Base-by-base conservation (phyloP, 148 eudicot genomes). In the Simmondsia chinensis region DNA sequence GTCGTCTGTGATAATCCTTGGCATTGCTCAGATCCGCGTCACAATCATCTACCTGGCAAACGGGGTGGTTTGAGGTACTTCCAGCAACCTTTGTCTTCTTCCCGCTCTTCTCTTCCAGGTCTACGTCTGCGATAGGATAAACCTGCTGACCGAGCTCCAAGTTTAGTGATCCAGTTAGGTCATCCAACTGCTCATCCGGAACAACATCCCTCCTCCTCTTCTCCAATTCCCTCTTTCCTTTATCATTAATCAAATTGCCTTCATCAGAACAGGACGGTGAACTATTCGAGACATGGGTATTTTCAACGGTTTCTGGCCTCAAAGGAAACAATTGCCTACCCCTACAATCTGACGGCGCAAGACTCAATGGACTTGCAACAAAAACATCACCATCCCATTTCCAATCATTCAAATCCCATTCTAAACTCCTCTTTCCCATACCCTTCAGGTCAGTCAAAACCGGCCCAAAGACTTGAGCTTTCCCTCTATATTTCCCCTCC, bases 331-430 rank as follows among this genome's bases (percentile, higher is more conserved):
- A 58, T 57, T 80, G 94, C 62, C 62, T 70, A 58, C 68, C 61
- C 43, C 69, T 61, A 51, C 81, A 76, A 68, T 79, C 82, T 1
- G 69, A 66, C 10, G 80, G 56, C 2, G 38, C 39, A 4, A 77
- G 30, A 62, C 69, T 75, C 30, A 74, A 56, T 0, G 81, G 80
- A 42, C 62, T 60, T 14, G 93, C 97, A 10, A 60, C 53, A 42
- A 78, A 74, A 47, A 64, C 55, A 78, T 81, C 74, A 20, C 93
- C 76, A 68, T 89, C 95, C 97, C 97, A 89, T 60, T 61, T 81
- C 95, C 97, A 89, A 47, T 89, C 82, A 67, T 81, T 84, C 57
- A 84, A 79, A 67, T 84, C 93, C 97, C 97, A 89, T 54, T 89
- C 97, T 35, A 74, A 48, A 38, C 43, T 62, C 70, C 56, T 81